These are phyloP conservation scores for Ogataea wickerhamii DNA, from an alignment of 805 yeast genomes.

Conservation along the genomic window DNA sequence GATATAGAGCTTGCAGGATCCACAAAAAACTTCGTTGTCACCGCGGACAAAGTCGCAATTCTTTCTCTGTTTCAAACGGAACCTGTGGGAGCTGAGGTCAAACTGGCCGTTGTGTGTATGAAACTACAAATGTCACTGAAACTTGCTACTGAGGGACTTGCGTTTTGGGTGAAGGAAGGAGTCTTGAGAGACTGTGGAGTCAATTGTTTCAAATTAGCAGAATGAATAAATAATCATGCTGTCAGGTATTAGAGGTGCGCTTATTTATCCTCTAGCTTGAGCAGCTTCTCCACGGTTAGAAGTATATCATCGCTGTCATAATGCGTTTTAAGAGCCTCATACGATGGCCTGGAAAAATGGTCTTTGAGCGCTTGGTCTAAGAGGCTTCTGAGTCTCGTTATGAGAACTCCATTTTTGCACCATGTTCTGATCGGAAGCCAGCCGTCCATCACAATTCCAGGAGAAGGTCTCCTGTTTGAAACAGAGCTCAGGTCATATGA, in stretches of 20 bases:
- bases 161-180: slow-evolving; percentile 63
- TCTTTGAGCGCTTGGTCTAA: slow-evolving; percentile 66
- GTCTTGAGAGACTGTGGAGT: slow-evolving; percentile 43
- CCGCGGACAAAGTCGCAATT: slow-evolving; percentile 69
- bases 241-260: not conserved
- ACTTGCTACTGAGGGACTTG: slow-evolving; percentile 37
- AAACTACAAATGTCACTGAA: slow-evolving; percentile 42
- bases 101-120: slow-evolving; percentile 33
- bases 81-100: slow-evolving; percentile 21
- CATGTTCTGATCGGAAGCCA: slow-evolving; percentile 91
- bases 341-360: slow-evolving; percentile 51
- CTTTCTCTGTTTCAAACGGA: slow-evolving; percentile 29
- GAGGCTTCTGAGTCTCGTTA: slow-evolving; percentile 62
- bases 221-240: slow-evolving; percentile 18
- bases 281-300: slow-evolving; percentile 37
- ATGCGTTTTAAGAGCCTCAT: slow-evolving; percentile 14
- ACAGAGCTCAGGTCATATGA: slow-evolving; percentile 49
- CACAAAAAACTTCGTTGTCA: slow-evolving; percentile 41
- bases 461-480: slow-evolving; percentile 49
- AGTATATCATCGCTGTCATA: slow-evolving; percentile 35
- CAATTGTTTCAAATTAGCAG: slow-evolving; percentile 40
- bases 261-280: slow-evolving; percentile 19
- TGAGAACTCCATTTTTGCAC: slow-evolving; percentile 88
- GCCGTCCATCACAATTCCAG: slow-evolving; percentile 81
- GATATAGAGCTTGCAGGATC: slow-evolving; percentile 52